phyloP scores from a whole-genome alignment of 177 flowering plant genomes.

The Vitis hybrid region DNA sequence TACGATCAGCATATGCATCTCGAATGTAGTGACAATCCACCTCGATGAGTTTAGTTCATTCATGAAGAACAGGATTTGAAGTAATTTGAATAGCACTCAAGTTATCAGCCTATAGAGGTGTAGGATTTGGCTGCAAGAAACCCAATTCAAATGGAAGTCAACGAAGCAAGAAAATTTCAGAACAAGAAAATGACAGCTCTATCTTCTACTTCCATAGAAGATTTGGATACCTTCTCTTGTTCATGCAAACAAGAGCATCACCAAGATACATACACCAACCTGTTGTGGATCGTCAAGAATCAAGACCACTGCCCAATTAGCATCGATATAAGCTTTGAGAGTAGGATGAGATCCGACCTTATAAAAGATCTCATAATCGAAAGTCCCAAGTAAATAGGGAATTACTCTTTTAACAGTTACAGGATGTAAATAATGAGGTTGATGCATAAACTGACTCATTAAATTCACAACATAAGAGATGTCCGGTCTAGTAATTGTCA shows the following conservation, averaged over 20 bases:
- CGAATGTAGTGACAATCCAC: conserved; percentile 17
- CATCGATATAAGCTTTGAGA: conserved; percentile 1
- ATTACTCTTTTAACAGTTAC: background rate
- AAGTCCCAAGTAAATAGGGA: background rate
- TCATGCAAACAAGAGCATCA: conserved; percentile 15
- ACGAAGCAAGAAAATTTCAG: conserved; percentile 17
- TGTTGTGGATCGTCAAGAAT: background rate
- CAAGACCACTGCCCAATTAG: conserved; percentile 3
- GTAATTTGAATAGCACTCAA: conserved; percentile 6
- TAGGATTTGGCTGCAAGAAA: background rate
- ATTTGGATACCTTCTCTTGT: conserved; percentile 8
- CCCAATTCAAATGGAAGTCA: conserved; percentile 5
- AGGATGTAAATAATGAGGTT: background rate
- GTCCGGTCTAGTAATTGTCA: conserved; percentile 6
- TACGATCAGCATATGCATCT: background rate
- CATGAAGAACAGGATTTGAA: no score
- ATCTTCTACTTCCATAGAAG: conserved; percentile 3
- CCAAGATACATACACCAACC: conserved; percentile 25
- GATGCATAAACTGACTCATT: conserved; percentile 2
- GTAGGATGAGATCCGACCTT: background rate
- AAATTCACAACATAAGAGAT: conserved; percentile 8
- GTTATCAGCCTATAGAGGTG: conserved; percentile 17
- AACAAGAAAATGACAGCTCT: conserved; percentile 11
- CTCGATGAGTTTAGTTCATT: background rate
- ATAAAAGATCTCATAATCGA: background rate